These are phyloP conservation scores for Paxillus rubicundulus DNA, from an alignment of 768 basidiomycete species.

Conservation along the genomic window DNA sequence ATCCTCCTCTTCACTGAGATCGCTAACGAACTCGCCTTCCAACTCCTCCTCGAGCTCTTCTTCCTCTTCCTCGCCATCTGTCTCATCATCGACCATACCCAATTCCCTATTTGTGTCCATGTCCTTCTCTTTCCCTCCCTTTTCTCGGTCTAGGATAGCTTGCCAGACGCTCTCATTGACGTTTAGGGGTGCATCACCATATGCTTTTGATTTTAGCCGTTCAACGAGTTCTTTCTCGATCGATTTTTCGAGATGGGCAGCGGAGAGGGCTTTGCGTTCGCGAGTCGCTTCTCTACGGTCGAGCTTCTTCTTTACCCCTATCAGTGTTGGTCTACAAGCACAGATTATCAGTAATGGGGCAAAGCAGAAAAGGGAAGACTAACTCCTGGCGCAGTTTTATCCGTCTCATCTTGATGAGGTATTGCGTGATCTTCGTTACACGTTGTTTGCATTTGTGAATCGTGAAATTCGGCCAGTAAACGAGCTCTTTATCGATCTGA, in stretches of 20 bases:
- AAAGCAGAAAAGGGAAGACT: constrained; percentile 27
- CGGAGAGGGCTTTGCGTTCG: constrained; percentile 94
- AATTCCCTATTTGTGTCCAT: constrained; percentile 41
- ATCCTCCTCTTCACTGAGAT: constrained; percentile 53
- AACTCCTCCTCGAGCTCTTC: constrained; percentile 51
- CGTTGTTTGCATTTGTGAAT: constrained; percentile 99
- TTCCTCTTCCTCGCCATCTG: constrained; percentile 48
- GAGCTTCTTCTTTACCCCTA: constrained; percentile 96
- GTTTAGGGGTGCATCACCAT: constrained; percentile 95
- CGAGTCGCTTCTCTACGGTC: constrained; percentile 89
- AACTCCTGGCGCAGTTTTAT: constrained; percentile 84
- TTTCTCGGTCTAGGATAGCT: constrained; percentile 83
- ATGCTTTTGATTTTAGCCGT: constrained; percentile 93
- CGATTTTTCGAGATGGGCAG: constrained; percentile 90
- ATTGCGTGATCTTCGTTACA: constrained; percentile 98
- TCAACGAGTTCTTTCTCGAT: constrained; percentile 97
- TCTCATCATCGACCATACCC: constrained; percentile 54
- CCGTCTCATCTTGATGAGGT: constrained; percentile 96
- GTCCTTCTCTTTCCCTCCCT: constrained; percentile 43
- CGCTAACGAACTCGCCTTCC: constrained; percentile 57
- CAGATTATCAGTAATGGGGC: neutral
- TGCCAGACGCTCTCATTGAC: constrained; percentile 98
- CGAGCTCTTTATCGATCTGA: constrained; percentile 91
- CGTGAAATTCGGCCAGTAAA: constrained; percentile 98
- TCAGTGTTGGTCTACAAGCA: constrained; percentile 72